These are phyloP conservation scores for Polychaeton citri DNA, from an alignment of 2,329 filamentous ascomycete genomes.

Conservation along the genomic window DNA sequence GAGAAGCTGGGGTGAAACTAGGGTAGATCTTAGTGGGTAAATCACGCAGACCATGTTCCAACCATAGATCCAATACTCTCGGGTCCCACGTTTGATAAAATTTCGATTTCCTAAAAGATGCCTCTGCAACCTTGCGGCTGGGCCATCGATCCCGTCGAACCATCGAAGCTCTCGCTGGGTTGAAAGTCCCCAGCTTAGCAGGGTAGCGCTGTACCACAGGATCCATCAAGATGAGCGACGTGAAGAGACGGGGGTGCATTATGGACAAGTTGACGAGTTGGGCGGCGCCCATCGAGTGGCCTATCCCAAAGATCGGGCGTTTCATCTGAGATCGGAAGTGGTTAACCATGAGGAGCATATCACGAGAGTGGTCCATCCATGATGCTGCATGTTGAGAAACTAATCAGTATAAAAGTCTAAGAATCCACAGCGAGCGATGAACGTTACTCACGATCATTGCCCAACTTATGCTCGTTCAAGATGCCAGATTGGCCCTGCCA, in stretches of 20 bases:
- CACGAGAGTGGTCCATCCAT: slow-evolving; percentile 76
- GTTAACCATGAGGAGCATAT: slow-evolving; percentile 77
- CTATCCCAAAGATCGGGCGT: slow-evolving; percentile 69
- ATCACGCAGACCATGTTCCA: slow-evolving; percentile 61
- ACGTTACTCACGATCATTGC: no score
- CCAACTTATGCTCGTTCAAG: slow-evolving; percentile 61
- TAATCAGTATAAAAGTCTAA: no score
- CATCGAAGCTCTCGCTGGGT: slow-evolving; percentile 44
- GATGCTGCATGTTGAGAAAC: no score
- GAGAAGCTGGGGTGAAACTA: slow-evolving; percentile 6
- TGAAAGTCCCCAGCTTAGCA: slow-evolving; percentile 26
- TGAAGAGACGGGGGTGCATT: slow-evolving; percentile 68
- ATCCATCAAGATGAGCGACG: slow-evolving; percentile 66
- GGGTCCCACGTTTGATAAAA: slow-evolving; percentile 79
- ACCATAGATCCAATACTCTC: slow-evolving; percentile 62
- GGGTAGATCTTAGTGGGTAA: slow-evolving; percentile 52
- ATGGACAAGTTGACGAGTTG: slow-evolving; percentile 59
- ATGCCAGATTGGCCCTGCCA: slow-evolving; percentile 70
- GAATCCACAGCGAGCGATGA: no score
- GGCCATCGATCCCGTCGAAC: slow-evolving; percentile 72
- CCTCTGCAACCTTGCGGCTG: slow-evolving; percentile 53
- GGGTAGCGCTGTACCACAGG: slow-evolving; percentile 53
- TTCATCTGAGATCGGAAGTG: slow-evolving; percentile 66
- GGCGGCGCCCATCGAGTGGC: slow-evolving; percentile 77
- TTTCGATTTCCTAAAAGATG: slow-evolving; percentile 50